These are phyloP conservation scores for Penicillium sp. DNA, from an alignment of 2,329 filamentous ascomycete genomes.

Conservation along the genomic window DNA sequence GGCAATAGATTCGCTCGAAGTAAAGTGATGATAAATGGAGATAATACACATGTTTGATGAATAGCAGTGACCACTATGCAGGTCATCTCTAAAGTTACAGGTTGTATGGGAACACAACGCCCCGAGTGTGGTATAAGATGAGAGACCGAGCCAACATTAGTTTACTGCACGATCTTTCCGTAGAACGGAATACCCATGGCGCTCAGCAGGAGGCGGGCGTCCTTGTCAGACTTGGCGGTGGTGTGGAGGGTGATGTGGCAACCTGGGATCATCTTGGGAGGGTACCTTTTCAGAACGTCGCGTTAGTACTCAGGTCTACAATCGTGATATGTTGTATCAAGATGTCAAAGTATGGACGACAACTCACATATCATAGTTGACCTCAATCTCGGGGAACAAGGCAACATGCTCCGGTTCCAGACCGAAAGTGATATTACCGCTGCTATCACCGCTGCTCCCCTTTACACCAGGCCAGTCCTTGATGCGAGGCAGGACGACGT, in stretches of 20 bases:
- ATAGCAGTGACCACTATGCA: conserved; percentile 27
- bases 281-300: conserved; percentile 50
- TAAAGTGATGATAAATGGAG: conserved; percentile 12
- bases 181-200: conserved; percentile 78
- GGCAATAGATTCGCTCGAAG: conserved; percentile 16
- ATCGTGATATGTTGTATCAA: neutral
- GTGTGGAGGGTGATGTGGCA: conserved; percentile 83
- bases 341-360: neutral
- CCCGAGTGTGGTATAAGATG: conserved; percentile 10
- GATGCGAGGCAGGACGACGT: conserved; percentile 88
- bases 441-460: conserved; percentile 76
- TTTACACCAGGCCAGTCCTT: conserved; percentile 92
- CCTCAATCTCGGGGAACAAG: conserved; percentile 89
- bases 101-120: conserved; percentile 18
- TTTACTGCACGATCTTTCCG: conserved; percentile 65
- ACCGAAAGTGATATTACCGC: conserved; percentile 85
- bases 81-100: conserved; percentile 32
- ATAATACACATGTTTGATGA: conserved; percentile 27
- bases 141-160: conserved; percentile 1
- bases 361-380: conserved; percentile 86
- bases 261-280: conserved; percentile 77
- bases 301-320: conserved; percentile 4
- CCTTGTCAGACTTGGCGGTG: conserved; percentile 78
- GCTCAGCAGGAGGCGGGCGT: conserved; percentile 74
- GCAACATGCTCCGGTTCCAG: conserved; percentile 73